phyloP scores from a whole-genome alignment of 768 basidiomycete genomes.

The Suillus luteus region DNA sequence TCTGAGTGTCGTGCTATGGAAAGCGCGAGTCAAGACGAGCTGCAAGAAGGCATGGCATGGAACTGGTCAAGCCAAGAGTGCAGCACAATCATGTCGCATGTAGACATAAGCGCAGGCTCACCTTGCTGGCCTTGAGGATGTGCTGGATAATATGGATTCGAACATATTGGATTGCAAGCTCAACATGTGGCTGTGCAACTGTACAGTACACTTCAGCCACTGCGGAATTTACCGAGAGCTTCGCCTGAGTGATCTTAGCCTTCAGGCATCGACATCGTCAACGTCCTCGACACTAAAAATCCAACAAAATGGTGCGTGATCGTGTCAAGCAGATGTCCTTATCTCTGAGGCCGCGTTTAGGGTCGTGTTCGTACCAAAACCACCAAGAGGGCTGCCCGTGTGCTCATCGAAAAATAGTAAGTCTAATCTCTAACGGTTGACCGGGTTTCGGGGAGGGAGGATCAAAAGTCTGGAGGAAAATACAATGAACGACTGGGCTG shows the following conservation, averaged over 20 bases:
- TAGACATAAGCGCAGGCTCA: conserved; percentile 36
- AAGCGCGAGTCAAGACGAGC: conserved; percentile 76
- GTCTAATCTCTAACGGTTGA: conserved; percentile 30
- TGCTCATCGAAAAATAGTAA: conserved; percentile 99
- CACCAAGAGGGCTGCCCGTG: conserved; percentile 98
- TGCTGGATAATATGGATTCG: conserved; percentile 20
- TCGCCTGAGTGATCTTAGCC: background rate
- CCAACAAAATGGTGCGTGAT: conserved; percentile 51
- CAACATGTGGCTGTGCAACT: conserved; percentile 24
- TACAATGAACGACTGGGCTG: background rate
- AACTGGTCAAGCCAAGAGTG: conserved; percentile 1
- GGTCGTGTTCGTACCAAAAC: conserved; percentile 99
- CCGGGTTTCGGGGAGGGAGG: background rate
- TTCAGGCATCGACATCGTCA: conserved; percentile 21
- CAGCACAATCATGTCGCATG: background rate
- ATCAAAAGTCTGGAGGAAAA: background rate
- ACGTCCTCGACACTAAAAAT: conserved; percentile 27
- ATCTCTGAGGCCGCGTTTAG: conserved; percentile 40
- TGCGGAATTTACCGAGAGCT: conserved; percentile 28
- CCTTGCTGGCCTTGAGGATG: conserved; percentile 38
- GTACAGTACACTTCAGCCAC: conserved; percentile 39
- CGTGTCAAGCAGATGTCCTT: conserved; percentile 14
- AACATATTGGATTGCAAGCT: background rate
- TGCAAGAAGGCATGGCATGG: conserved; percentile 17
- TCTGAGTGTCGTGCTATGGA: conserved; percentile 83